Evolutionary conservation across 371 early-diverging fungal genomes (phyloP), one percentile per base, ranked within the genome.

Genomic region (Mucor piriformis): DNA sequence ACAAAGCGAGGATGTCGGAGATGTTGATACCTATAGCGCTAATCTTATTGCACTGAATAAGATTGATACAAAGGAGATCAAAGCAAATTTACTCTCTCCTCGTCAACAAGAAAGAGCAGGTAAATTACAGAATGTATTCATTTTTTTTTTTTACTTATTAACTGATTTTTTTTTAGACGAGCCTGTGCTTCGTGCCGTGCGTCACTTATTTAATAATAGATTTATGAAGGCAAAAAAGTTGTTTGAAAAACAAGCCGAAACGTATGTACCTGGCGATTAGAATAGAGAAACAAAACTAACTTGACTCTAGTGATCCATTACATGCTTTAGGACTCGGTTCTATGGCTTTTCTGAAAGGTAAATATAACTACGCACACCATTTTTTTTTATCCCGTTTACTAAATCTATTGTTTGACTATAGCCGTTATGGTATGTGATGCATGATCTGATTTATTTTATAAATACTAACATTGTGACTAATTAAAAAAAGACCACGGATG

Each of bases 171-270:
- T 48, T 3, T 13, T 51, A 67, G 67, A 67, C 47, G 67, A 67
- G 24, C 80, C 73, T 27, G 77, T 83, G 38, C 64, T 82, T 23
- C 76, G 79, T 50, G 85, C 83, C 13, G 67, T 85, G 12, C 69
- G 73, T 32, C 80, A 82, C 54, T 71, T 85, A 35, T 85, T 85
- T 54, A 83, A 83, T 46, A 85, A 85, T 64, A 59, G 82, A 49
- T 85, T 85, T 50, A 73, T 79, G 69, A 79, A 82, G 25, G 83
- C 85, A 13, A 77, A 74, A 38, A 59, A 57, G 20, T 51, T 80
- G 23, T 77, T 77, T 64, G 76, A 74, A 49, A 63, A 63, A 11
- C 44, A 67, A 54, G 71, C 71, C 34, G 67, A 67, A 48, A 53
- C 59, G 60, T 40, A 61, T 29, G 29, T 29, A 29, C 29, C 29